Base-by-base conservation (phyloP, 2,329 filamentous ascomycete species). In the Macrophomina phaseolina region DNA sequence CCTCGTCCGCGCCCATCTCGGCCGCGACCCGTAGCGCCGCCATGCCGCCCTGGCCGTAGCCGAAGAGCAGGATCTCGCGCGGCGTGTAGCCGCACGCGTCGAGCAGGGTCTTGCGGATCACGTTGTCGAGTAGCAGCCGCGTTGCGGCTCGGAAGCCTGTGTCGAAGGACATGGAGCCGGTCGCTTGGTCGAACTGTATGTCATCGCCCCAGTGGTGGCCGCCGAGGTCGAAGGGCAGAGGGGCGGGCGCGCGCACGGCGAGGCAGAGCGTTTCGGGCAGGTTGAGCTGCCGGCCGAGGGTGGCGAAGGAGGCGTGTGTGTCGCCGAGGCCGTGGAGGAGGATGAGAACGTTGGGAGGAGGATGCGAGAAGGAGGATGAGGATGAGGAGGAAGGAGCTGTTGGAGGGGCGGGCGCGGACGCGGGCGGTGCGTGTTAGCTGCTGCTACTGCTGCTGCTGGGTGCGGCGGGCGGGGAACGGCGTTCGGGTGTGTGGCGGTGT, bases 271-370 rank as follows among this genome's bases (percentile, higher is more conserved):
- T 93, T 73, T 93, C 91, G 0, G 93, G 92, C 3, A 97, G 86
- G 68, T 85, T 83, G 68, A 97, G 80, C 71, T 87, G 88, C 66
- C 83, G 82, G 23, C 89, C 91, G 68, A 97, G 90, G 52, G 81
- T 80, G 68, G 87, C 85, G 77, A 95, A 96, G 42, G 91, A 84
- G 3, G 76, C 73, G 68, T 92, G 86, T 40, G 86, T 88, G 80
- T 97, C 93, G 69, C 93, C 93, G 12, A 97, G 86, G 70, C 93
- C 93, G 78, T 97, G 93, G 67, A 97, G 87, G 62, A 97, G 86
- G 74, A 97, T 81, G 69, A 97, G 87, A 71, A 96, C 84, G 72
- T 94, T 90, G 51, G 89, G 91, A 9, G 90, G 87, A 12, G 86
- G 85, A 68, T 90, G 87, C 32, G 76, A 74, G 38, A 69, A 32